Evolutionary conservation across 257 asterid genomes (phyloP), one percentile per base, ranked within the genome.

Genomic region (Solanum bukasovii): DNA sequence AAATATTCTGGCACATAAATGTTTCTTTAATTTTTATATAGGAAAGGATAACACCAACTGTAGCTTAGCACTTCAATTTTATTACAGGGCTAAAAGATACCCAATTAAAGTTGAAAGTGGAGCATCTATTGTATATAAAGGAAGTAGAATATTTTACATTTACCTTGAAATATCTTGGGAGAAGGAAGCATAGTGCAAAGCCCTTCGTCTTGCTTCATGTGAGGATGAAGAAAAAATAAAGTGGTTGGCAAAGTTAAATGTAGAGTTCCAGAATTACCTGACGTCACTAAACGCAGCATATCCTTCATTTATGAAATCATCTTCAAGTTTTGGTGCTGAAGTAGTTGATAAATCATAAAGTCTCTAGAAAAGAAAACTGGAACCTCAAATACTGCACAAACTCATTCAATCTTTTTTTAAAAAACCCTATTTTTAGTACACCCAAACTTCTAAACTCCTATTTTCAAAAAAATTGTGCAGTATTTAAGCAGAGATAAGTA

Each of bases 121-220:
- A 91, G 92, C 87, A 63, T 92, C 94, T 84, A 86, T 84, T n/a
- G 71, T 96, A 88, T 97, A 96, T 91, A 92, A 93, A 89, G 98
- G 98, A 91, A 90, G 91, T 89, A 91, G 92, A 89, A 87, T 82
- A 72, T 37, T 97, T 83, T 95, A 93, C 92, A 85, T 97, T 86
- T 97, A 95, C 92, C 93, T 93, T 21, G 98, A 97, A 89, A 97
- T 98, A 87, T 93, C 99, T 88, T 96, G 98, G 98, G 99, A 96
- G 91, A 97, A 97, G 90, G 99, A 97, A 91, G 92, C 98, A 86
- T 97, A 98, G 99, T 97, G 99, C 89, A 97, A 93, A 95, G 98
- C 95, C 84, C 98, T 97, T 84, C 98, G 98, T 85, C 92, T 94
- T 89, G 98, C 98, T 92, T 96, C 98, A 59, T 91, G 89, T 84